Base-by-base conservation (phyloP, 2,329 filamentous ascomycete species). In the Tolypocladium album region DNA sequence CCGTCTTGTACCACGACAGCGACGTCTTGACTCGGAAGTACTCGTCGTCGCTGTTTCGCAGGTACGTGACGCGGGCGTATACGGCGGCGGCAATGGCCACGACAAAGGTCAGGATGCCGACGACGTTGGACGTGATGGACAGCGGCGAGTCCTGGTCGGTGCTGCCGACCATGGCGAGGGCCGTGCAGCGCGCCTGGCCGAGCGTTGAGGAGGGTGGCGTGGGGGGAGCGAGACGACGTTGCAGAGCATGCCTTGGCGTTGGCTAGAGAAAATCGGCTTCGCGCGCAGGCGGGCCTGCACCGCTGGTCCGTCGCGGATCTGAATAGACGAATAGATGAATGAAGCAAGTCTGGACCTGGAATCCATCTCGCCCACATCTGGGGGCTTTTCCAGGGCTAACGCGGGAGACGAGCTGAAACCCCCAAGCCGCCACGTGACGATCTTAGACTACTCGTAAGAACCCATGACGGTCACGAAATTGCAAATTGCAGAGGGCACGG, bases 1-100 rank as follows among this genome's bases (percentile, higher is more conserved):
- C 78, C 0, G 76, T 80, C 65, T 80, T 80, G 67, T 75, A 80
- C 77, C 78, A 80, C 9, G 71, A 75, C 8, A 80, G 68, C 4
- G 73, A 75, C 2, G 75, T 72, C 62, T 80, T 79, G 60, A 79
- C 75, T 42, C 73, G 74, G 61, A 79, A 77, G 60, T 78, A 79
- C 66, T 80, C 78, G 12, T 71, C 70, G 60, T 79, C 73, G 58
- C 77, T 77, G 62, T 77, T 77, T 43, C 75, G 75, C 31, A 80
- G 67, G 61, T 78, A 78, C 9, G 70, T 75, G 55, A 80, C 64
- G 40, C 76, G 74, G 5, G 72, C 76, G 60, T 78, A 79, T n/a
- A 70, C 63, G 0, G 77, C 72, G 2, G 77, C 76, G 0, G 72
- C 61, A 53, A 80, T 74, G 52, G 77, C 78, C n/a, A 76, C 72